A percentile compares a stretch with the other conserved stretches of the same genome.
phyloP scores from a whole-genome alignment of 1,139 yeast genomes.

The Kazachstania sp. region DNA sequence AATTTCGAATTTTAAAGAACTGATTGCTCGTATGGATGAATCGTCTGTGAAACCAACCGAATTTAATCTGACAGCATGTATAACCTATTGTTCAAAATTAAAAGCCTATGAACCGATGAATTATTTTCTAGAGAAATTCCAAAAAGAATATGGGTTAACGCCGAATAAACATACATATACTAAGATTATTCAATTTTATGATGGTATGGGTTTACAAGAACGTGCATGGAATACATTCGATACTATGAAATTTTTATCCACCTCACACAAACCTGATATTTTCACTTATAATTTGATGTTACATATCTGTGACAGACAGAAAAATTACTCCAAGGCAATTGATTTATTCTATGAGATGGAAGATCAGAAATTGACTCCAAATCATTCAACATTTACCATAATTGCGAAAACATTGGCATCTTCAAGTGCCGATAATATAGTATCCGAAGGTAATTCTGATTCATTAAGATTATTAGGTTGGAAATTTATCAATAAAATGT shows the following conservation, averaged over 20 bases:
- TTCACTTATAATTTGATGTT: constrained; percentile 65
- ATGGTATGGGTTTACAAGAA: constrained; percentile 43
- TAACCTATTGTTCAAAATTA: constrained; percentile 33
- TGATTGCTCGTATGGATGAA: constrained; percentile 35
- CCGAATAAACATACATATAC: constrained; percentile 56
- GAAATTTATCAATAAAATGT: constrained; percentile 65
- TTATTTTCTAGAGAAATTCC: constrained; percentile 21
- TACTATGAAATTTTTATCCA: constrained; percentile 72
- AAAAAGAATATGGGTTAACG: constrained; percentile 33
- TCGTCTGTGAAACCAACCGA: constrained; percentile 24
- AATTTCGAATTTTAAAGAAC: constrained; percentile 28
- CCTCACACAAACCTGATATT: constrained; percentile 54
- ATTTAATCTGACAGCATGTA: constrained; percentile 32
- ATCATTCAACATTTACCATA: constrained; percentile 47
- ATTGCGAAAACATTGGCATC: constrained; percentile 65
- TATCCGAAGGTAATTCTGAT: constrained; percentile 26
- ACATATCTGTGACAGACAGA: constrained; percentile 51
- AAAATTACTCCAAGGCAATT: constrained; percentile 61
- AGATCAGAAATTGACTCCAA: constrained; percentile 36
- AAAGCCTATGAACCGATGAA: constrained; percentile 44
- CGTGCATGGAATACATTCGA: constrained; percentile 72
- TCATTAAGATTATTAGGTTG: constrained; percentile 42
- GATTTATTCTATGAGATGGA: constrained; percentile 71
- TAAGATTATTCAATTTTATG: constrained; percentile 58
- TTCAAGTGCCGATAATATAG: constrained; percentile 48